Evolutionary conservation across 768 basidiomycete genomes (phyloP).

Genomic region (Clavulina sp.): DNA sequence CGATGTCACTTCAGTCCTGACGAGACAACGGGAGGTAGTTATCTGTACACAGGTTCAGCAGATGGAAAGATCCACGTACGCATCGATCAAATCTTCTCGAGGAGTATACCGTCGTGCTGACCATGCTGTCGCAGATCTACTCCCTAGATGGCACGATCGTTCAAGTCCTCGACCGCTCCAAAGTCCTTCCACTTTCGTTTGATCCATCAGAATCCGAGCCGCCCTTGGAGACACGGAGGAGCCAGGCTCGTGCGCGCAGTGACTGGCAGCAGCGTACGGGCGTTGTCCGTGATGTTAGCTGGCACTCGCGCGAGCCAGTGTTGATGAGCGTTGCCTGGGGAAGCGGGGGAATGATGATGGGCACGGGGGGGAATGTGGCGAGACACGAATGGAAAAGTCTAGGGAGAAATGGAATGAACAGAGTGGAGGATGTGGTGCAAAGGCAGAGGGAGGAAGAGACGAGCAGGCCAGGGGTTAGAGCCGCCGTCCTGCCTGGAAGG

Average conservation of each 20-base stretch:
- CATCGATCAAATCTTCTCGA: conserved; percentile 2
- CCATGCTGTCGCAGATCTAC: conserved; percentile 49
- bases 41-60: conserved; percentile 85
- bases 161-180: conserved; percentile 66
- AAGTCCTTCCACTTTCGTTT: conserved; percentile 47
- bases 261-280: neutral
- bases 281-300: conserved; percentile 78
- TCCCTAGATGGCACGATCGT: conserved; percentile 78
- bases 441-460: conserved; percentile 24
- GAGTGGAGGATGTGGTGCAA: conserved; percentile 66
- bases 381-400: conserved; percentile 95
- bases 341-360: conserved; percentile 15
- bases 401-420: conserved; percentile 35
- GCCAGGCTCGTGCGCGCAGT: neutral
- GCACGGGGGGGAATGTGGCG: conserved; percentile 48
- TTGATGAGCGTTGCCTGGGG: conserved; percentile 93
- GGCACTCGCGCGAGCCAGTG: conserved; percentile 84
- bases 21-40: conserved; percentile 81
- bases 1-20: conserved; percentile 90
- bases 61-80: conserved; percentile 73
- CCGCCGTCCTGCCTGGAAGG: neutral
- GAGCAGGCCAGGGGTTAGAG: neutral
- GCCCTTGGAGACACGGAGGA: conserved; percentile 4
- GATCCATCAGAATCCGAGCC: conserved; percentile 54
- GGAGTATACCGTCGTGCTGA: neutral